These are phyloP conservation scores for Fusarium nygamai DNA, from an alignment of 2,329 filamentous ascomycete genomes.

Conservation along the genomic window DNA sequence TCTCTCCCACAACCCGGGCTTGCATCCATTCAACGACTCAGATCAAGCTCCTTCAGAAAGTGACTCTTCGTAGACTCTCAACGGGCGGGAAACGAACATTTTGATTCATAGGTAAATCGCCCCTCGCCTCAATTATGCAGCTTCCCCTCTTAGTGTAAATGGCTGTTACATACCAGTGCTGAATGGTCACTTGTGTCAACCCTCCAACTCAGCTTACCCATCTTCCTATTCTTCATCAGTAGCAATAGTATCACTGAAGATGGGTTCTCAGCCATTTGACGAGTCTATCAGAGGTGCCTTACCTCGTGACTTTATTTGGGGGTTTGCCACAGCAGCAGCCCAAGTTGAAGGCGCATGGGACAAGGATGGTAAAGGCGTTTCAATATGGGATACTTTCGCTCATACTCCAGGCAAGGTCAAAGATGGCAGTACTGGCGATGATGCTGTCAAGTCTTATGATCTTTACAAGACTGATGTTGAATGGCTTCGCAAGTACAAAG, in stretches of 20 bases:
- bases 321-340: conserved; percentile 53
- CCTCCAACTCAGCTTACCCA: not conserved
- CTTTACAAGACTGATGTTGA: conserved; percentile 60
- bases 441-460: conserved; percentile 52
- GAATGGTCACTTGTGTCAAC: not conserved
- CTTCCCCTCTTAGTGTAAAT: not conserved
- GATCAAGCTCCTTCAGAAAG: not conserved
- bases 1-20: too few species aligned
- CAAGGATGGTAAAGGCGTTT: conserved; percentile 53
- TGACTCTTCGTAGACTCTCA: not conserved
- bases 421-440: conserved; percentile 52
- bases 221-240: not conserved
- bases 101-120: not conserved
- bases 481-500: conserved; percentile 67
- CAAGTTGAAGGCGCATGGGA: conserved; percentile 56
- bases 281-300: conserved; percentile 15
- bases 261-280: conserved; percentile 15
- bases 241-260: not conserved
- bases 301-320: conserved; percentile 43
- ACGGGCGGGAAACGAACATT: not conserved
- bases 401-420: conserved; percentile 52
- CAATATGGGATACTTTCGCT: conserved; percentile 54
- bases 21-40: not conserved
- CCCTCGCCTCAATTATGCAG: not conserved
- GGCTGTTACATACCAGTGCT: too few species aligned